A percentile compares a stretch with the other conserved stretches of the same genome.
These are phyloP conservation scores for Halophytophthora batemanensis DNA, from an alignment of 352 stramenopile genomes.

Conservation along the genomic window DNA sequence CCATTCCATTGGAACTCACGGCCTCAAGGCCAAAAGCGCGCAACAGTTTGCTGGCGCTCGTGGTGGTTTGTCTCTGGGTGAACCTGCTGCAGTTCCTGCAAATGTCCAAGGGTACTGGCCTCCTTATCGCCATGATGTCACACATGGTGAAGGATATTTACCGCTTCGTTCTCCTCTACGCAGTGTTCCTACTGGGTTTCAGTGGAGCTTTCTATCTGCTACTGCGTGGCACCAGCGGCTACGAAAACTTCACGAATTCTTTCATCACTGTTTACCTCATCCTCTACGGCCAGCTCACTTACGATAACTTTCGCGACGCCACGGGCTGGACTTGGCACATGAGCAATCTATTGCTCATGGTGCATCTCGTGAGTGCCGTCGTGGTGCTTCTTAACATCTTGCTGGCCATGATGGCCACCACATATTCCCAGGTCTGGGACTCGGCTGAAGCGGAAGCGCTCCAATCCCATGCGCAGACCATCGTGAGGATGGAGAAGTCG, in stretches of 20 bases:
- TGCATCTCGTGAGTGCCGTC: constrained; percentile 49
- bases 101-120: constrained; percentile 47
- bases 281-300: constrained; percentile 67
- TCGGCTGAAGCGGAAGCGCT: constrained; percentile 55
- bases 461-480: constrained; percentile 47
- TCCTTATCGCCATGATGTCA: constrained; percentile 78
- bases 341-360: constrained; percentile 48
- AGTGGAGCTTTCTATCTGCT: constrained; percentile 72
- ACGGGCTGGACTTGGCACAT: constrained; percentile 47
- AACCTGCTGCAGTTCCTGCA: constrained; percentile 73
- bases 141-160: constrained; percentile 70
- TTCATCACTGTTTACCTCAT: constrained; percentile 78
- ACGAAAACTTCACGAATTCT: constrained; percentile 53
- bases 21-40: constrained; percentile 27
- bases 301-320: constrained; percentile 33
- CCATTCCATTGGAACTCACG: constrained; percentile 51
- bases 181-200: constrained; percentile 67
- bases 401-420: constrained; percentile 74
- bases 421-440: constrained; percentile 54
- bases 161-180: constrained; percentile 69
- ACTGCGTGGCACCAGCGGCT: constrained; percentile 48
- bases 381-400: constrained; percentile 72
- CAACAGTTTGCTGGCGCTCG: constrained; percentile 49
- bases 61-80: constrained; percentile 64
- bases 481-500: constrained; percentile 55